Evolutionary conservation across 768 basidiomycete species (phyloP).

Genomic region (Tylopilus felleus): DNA sequence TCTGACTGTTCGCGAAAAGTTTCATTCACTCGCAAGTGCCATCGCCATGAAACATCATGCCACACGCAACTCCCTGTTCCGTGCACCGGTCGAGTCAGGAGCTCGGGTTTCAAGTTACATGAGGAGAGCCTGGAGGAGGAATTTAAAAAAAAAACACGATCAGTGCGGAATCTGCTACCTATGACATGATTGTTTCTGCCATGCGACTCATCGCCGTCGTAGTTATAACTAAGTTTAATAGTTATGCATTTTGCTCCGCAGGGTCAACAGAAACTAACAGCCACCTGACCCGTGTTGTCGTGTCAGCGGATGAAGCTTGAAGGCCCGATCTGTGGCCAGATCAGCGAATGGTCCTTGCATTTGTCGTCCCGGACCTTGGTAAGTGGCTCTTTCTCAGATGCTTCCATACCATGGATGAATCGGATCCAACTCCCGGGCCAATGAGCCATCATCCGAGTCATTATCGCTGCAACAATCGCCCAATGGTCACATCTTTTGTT

Average conservation of each 20-base stretch:
- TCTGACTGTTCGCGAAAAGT: not conserved
- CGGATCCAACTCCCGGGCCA: slow-evolving; percentile 1
- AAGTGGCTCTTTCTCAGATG: not conserved
- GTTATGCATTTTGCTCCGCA: slow-evolving; percentile 2
- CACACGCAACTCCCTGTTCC: not conserved
- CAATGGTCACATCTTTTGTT: not conserved
- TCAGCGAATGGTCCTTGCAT: slow-evolving; percentile 1
- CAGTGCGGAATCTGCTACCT: not conserved
- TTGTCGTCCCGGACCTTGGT: not conserved
- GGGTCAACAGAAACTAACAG: slow-evolving; percentile 1
- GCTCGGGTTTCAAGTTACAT: not conserved
- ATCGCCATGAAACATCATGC: slow-evolving; percentile 7
- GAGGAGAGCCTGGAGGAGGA: not conserved
- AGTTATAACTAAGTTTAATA: slow-evolving; percentile 3
- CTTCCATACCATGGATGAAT: slow-evolving; percentile 2
- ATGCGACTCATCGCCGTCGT: not conserved
- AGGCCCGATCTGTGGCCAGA: slow-evolving; percentile 1
- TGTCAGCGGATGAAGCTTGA: slow-evolving; percentile 8
- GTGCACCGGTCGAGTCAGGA: not conserved
- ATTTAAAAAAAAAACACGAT: not conserved
- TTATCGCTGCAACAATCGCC: not conserved
- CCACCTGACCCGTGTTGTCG: slow-evolving; percentile 6
- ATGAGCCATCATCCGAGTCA: not conserved
- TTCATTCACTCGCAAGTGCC: not conserved
- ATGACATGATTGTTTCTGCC: slow-evolving; percentile 3